Conservation (phyloP, 23 red algal genomes). For the Cyanidium caldarium region DNA sequence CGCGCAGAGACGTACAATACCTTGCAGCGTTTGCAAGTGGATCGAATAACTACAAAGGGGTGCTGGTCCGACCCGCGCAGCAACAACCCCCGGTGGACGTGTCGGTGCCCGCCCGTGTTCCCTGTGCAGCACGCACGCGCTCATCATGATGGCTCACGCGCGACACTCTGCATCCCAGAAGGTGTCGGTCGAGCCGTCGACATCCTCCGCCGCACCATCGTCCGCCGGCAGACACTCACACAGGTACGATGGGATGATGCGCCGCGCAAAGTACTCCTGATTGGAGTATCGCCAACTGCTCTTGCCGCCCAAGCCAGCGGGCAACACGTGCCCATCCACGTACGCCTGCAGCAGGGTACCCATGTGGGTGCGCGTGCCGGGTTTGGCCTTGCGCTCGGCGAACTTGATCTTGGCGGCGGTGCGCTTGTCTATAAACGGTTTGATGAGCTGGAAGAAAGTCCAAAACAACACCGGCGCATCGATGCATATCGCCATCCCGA, state of each 20-base stretch:
- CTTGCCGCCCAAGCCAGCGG: not conserved
- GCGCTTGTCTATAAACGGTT: conserved; percentile 74
- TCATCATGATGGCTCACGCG: too few relatives aligned
- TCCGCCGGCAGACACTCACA: not conserved
- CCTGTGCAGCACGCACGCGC: too few relatives aligned
- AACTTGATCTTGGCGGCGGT: conserved; percentile 68
- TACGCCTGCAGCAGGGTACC: not conserved
- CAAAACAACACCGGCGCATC: conserved; percentile 49
- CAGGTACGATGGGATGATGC: not conserved
- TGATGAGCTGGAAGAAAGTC: conserved; percentile 46
- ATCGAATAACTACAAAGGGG: too few relatives aligned
- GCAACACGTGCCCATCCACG: not conserved
- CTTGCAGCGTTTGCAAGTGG: too few relatives aligned
- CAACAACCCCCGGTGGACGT: too few relatives aligned
- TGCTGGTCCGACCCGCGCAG: too few relatives aligned
- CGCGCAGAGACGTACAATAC: too few relatives aligned
- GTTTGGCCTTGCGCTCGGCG: not conserved
- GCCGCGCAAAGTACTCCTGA: conserved; percentile 3
- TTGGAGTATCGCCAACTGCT: conserved; percentile 6
- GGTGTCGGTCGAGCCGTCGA: not conserved
- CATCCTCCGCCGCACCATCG: not conserved
- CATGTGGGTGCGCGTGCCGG: not conserved
- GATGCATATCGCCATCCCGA: conserved; percentile 42
- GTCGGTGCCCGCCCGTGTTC: too few relatives aligned
- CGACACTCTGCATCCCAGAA: too few relatives aligned